Conservation (phyloP, 805 yeast species). For the Saturnispora mendoncae region DNA sequence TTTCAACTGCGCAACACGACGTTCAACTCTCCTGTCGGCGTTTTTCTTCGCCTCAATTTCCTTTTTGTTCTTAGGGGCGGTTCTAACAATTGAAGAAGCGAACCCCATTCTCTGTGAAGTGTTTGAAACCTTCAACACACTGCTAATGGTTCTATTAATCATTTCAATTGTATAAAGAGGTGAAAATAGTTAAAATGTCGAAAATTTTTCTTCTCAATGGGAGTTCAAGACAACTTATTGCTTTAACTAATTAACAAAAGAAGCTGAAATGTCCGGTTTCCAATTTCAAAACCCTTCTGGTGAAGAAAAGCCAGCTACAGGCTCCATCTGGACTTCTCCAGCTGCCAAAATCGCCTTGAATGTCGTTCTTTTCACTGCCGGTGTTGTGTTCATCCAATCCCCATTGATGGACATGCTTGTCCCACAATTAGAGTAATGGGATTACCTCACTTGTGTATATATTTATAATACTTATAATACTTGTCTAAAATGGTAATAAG, state of each 20-base stretch:
- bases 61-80: conserved; percentile 25
- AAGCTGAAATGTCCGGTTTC: conserved; percentile 26
- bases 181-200: neutral
- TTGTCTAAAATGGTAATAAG: no score
- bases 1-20: conserved; percentile 21
- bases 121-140: neutral
- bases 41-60: conserved; percentile 22
- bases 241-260: no score
- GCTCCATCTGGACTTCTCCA: conserved; percentile 54
- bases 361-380: conserved; percentile 57
- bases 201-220: neutral
- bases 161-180: no score
- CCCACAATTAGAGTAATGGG: conserved; percentile 42
- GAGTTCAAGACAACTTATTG: no score
- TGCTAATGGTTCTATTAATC: neutral
- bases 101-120: neutral
- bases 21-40: conserved; percentile 19
- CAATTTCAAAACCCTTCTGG: conserved; percentile 20
- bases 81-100: neutral
- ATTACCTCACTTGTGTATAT: no score
- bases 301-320: conserved; percentile 25
- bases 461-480: no score
- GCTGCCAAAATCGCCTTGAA: conserved; percentile 56
- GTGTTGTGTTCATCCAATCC: conserved; percentile 69
- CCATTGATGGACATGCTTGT: conserved; percentile 75